Conservation (phyloP, 2,329 filamentous ascomycete species). For the Aspergillus flavus region DNA sequence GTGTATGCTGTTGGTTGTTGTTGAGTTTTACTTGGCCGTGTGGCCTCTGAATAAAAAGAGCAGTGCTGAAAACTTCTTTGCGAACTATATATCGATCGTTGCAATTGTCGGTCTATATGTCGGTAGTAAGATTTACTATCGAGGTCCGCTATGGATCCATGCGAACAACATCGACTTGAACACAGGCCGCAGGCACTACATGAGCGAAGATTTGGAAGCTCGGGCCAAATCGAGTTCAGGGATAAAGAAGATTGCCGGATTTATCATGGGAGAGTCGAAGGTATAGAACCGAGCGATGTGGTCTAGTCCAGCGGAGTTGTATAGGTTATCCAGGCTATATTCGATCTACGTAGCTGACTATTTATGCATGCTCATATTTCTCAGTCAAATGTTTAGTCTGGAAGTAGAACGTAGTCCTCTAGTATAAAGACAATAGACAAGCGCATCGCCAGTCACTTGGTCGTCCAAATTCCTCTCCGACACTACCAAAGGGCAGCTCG, state of each 20-base stretch:
- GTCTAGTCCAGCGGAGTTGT: neutral
- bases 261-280: neutral
- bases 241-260: neutral
- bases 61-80: slow-evolving; percentile 48
- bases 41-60: slow-evolving; percentile 43
- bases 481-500: neutral
- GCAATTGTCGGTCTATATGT: slow-evolving; percentile 45
- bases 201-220: neutral
- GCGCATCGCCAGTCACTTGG: neutral
- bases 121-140: slow-evolving; percentile 43
- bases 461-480: neutral
- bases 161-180: slow-evolving; percentile 38
- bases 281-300: neutral
- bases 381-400: neutral
- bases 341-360: neutral
- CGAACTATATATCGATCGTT: slow-evolving; percentile 49
- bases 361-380: neutral
- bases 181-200: slow-evolving; percentile 13
- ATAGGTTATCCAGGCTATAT: neutral
- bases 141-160: slow-evolving; percentile 39
- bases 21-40: slow-evolving; percentile 51
- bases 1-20: slow-evolving; percentile 48
- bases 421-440: neutral
- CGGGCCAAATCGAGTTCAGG: neutral
- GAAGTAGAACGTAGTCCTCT: neutral